phyloP scores from a whole-genome alignment of 164 flowering plant genomes.

The Tetrastigma voinierianum region DNA sequence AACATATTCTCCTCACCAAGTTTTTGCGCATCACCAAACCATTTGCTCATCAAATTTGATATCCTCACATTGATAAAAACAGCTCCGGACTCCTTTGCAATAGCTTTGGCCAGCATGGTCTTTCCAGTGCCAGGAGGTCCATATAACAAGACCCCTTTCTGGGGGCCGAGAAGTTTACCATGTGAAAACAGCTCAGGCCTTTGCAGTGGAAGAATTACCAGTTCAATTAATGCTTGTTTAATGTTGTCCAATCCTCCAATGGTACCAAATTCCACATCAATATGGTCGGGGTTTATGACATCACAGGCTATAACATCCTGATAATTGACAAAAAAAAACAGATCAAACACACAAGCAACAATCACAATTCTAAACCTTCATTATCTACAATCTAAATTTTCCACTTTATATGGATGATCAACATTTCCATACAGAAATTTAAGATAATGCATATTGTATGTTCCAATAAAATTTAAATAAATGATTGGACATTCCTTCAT shows the following conservation, averaged over 20 bases:
- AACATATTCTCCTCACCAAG: conserved; percentile 54
- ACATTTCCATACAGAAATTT: too few relatives aligned
- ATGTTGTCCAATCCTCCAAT: conserved; percentile 81
- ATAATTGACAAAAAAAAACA: conserved; percentile 1
- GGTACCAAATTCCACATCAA: conserved; percentile 73
- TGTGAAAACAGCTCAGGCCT: conserved; percentile 78
- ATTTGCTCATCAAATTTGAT: conserved; percentile 89
- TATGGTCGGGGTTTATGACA: conserved; percentile 83
- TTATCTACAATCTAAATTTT: too few relatives aligned
- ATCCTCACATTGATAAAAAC: conserved; percentile 85
- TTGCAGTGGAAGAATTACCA: conserved; percentile 72
- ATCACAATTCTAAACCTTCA: too few relatives aligned
- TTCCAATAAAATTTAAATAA: too few relatives aligned
- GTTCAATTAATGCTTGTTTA: conserved; percentile 66
- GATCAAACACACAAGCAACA: background rate
- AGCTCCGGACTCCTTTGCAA: conserved; percentile 89
- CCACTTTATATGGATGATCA: too few relatives aligned
- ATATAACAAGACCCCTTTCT: conserved; percentile 78
- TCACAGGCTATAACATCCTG: conserved; percentile 96
- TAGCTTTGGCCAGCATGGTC: conserved; percentile 90
- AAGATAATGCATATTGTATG: too few relatives aligned
- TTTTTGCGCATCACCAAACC: conserved; percentile 97
- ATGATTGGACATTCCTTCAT: too few relatives aligned
- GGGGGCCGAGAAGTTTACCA: conserved; percentile 82
- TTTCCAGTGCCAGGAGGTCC: conserved; percentile 87